These are phyloP conservation scores for Akanthomyces dipterigenus DNA, from an alignment of 2,329 filamentous ascomycete species.

Conservation along the genomic window DNA sequence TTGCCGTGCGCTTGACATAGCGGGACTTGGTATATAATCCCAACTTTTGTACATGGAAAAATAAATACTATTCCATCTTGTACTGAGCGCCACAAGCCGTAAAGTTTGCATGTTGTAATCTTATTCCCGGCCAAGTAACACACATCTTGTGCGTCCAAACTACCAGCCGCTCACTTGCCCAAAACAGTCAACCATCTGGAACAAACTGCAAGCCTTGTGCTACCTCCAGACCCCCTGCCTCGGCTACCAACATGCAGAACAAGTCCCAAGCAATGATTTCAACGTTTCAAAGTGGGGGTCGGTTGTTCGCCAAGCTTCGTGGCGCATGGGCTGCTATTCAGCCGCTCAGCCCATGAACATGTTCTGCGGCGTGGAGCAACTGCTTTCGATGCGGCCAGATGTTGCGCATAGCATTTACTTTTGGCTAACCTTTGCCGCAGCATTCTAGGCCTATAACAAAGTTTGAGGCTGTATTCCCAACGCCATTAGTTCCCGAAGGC, in stretches of 20 bases:
- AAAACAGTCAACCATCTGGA: background rate
- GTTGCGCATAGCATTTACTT: too few species aligned
- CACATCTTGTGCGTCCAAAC: too few species aligned
- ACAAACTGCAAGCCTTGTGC: background rate
- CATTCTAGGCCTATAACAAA: too few species aligned
- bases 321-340: background rate
- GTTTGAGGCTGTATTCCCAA: background rate
- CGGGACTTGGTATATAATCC: background rate
- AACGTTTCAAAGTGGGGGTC: background rate
- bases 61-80: background rate
- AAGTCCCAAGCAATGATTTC: background rate
- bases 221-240: background rate
- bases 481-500: background rate
- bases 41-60: background rate
- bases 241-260: background rate
- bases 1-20: conserved; percentile 3
- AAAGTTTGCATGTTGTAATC: background rate
- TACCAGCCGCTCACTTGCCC: background rate
- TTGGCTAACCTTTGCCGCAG: too few species aligned
- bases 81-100: background rate
- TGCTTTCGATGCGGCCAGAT: background rate
- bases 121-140: background rate
- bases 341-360: background rate
- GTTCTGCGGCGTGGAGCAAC: background rate
- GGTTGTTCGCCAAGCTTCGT: background rate